Conservation (phyloP, 306 rosid genomes). For the Cucurbita ficifolia region DNA sequence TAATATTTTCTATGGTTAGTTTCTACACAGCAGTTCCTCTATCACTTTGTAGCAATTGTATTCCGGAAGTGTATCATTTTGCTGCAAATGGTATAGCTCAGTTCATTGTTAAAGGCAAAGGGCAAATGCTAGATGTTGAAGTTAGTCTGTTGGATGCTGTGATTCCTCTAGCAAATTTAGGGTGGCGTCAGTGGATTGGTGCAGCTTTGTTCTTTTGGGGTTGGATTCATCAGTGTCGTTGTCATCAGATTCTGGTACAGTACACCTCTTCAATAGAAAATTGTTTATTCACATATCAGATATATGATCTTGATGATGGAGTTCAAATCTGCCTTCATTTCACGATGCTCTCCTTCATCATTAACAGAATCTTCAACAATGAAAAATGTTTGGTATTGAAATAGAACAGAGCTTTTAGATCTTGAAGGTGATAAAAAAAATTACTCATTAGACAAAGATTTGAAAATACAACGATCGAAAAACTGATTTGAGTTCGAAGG, state of each 20-base stretch:
- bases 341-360: not conserved
- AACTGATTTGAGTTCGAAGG: not conserved
- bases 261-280: conserved; percentile 8
- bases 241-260: conserved; percentile 81
- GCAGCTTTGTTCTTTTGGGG: conserved; percentile 67
- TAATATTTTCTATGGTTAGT: conserved; percentile 37
- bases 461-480: not conserved
- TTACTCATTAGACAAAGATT: not conserved
- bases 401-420: not conserved
- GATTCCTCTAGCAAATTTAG: conserved; percentile 48
- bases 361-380: not conserved
- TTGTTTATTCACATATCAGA: not conserved
- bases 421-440: not conserved
- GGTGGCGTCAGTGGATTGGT: conserved; percentile 68
- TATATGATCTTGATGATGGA: not conserved
- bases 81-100: conserved; percentile 25
- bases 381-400: not conserved
- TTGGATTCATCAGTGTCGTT: conserved; percentile 62
- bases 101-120: conserved; percentile 64
- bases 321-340: not conserved
- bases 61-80: conserved; percentile 38
- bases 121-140: conserved; percentile 36
- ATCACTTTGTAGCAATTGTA: conserved; percentile 63
- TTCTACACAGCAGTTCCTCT: conserved; percentile 78
- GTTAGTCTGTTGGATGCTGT: conserved; percentile 31